Conservation (phyloP, 805 yeast species). For the Starmerella stellata region DNA sequence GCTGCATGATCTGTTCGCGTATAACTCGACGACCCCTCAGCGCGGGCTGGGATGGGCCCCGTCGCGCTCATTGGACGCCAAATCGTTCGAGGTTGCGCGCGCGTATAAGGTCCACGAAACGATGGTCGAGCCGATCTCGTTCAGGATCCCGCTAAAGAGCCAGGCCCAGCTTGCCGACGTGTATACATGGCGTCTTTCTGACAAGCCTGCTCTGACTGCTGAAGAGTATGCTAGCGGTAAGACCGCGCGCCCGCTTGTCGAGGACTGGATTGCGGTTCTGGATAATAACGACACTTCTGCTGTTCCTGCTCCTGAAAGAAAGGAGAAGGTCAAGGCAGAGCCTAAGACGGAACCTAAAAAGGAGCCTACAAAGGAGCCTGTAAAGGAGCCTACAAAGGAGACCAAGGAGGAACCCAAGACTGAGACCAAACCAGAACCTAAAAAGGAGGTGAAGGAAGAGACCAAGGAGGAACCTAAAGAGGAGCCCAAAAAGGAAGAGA, state of each 20-base stretch:
- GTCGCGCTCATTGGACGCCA: constrained; percentile 55
- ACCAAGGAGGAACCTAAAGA: constrained; percentile 22
- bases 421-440: constrained; percentile 4
- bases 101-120: constrained; percentile 73
- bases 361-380: constrained; percentile 1
- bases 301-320: constrained; percentile 20
- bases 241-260: constrained; percentile 56
- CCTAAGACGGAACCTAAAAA: constrained; percentile 4
- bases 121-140: constrained; percentile 75
- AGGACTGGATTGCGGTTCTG: constrained; percentile 57
- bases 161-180: constrained; percentile 87
- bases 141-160: constrained; percentile 82
- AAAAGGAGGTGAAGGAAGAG: not conserved
- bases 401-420: constrained; percentile 13
- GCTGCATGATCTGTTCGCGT: constrained; percentile 72
- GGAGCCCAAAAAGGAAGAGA: constrained; percentile 24
- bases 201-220: constrained; percentile 58
- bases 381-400: too few relatives aligned
- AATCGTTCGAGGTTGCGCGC: constrained; percentile 68
- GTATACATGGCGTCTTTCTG: constrained; percentile 78
- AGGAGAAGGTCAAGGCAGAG: constrained; percentile 3
- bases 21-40: constrained; percentile 76
- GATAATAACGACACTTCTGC: constrained; percentile 47
- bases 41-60: constrained; percentile 91
- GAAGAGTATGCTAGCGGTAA: constrained; percentile 69